phyloP scores from a whole-genome alignment of 2,329 filamentous ascomycete genomes.

The Colletotrichum coccodes region DNA sequence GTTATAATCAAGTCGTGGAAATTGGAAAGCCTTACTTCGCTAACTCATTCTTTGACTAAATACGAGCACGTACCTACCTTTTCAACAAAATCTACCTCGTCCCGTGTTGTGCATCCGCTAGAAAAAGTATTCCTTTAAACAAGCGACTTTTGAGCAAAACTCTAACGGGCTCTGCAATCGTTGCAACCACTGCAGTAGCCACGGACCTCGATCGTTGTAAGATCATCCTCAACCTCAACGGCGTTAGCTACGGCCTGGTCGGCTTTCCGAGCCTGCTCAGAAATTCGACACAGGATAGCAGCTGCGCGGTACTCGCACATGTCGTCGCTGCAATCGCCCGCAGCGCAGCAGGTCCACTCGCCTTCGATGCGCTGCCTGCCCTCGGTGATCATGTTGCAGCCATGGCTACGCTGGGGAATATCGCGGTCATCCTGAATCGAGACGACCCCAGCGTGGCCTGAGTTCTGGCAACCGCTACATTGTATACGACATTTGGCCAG shows the following conservation, averaged over 20 bases:
- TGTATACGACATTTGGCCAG: background rate
- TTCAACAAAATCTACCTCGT: no score
- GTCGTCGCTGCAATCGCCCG: background rate
- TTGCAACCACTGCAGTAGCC: background rate
- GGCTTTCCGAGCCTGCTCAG: background rate
- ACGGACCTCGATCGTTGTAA: background rate
- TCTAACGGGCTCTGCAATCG: background rate
- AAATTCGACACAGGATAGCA: background rate
- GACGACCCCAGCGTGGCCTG: background rate
- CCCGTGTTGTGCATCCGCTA: no score
- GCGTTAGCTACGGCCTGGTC: background rate
- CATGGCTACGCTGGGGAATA: no score
- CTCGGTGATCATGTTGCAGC: background rate
- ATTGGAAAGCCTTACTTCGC: no score
- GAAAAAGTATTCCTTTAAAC: no score
- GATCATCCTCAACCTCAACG: background rate
- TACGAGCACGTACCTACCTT: no score
- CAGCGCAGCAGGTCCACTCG: constrained; percentile 17
- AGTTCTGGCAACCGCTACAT: background rate
- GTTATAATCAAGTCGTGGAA: no score
- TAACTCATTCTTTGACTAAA: no score
- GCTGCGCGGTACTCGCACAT: constrained; percentile 9
- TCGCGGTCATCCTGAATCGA: background rate
- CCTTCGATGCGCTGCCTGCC: background rate
- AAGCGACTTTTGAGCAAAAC: no score